Evolutionary conservation across 306 rosid species (phyloP).

Genomic region (Alnus rubra): DNA sequence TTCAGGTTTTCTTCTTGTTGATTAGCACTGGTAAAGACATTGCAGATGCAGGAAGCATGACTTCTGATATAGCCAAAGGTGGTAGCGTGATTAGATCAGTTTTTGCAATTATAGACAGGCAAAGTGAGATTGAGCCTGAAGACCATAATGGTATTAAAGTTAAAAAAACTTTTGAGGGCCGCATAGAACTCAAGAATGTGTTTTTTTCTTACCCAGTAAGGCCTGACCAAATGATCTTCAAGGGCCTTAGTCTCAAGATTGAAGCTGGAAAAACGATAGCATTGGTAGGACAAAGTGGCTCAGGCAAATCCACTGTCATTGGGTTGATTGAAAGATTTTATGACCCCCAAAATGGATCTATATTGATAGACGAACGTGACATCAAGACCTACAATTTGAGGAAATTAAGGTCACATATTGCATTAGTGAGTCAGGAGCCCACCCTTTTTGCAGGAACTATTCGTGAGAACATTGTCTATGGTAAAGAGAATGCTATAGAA

Average conservation of each 20-base stretch:
- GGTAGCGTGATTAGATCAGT: constrained; percentile 61
- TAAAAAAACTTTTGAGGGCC: constrained; percentile 41
- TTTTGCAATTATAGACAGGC: constrained; percentile 60
- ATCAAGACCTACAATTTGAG: constrained; percentile 52
- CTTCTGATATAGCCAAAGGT: constrained; percentile 72
- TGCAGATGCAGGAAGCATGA: constrained; percentile 81
- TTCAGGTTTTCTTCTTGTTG: constrained; percentile 73
- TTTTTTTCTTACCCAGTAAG: constrained; percentile 68
- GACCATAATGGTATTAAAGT: constrained; percentile 34
- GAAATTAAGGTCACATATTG: constrained; percentile 65
- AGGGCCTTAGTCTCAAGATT: constrained; percentile 55
- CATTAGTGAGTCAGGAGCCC: constrained; percentile 80
- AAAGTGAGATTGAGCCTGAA: constrained; percentile 66
- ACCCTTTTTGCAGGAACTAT: constrained; percentile 75
- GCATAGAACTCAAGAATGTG: constrained; percentile 52
- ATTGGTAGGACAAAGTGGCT: constrained; percentile 79
- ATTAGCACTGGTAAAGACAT: constrained; percentile 72
- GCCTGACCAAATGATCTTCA: constrained; percentile 70
- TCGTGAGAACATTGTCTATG: constrained; percentile 66
- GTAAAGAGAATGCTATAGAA: constrained; percentile 54
- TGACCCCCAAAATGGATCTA: constrained; percentile 61
- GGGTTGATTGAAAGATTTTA: constrained; percentile 79
- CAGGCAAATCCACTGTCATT: constrained; percentile 81
- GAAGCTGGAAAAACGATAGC: constrained; percentile 71
- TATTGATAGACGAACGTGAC: constrained; percentile 54